Evolutionary conservation across 768 basidiomycete species (phyloP).

Genomic region (Lactarius hengduanensis): DNA sequence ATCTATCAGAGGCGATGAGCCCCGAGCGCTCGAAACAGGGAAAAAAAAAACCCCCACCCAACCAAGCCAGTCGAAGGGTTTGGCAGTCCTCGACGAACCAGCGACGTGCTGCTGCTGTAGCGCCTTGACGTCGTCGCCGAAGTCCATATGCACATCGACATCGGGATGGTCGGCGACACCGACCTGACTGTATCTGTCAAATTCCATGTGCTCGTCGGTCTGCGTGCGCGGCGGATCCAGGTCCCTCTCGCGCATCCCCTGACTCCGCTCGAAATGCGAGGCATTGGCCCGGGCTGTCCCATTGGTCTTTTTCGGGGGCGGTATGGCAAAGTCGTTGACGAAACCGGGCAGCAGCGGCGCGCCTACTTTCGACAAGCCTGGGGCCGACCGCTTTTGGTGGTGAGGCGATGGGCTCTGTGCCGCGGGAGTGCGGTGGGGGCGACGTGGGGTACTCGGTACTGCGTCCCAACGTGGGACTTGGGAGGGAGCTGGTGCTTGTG

Average conservation of each 20-base stretch:
- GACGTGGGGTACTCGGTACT: slow-evolving; percentile 4
- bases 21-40: not conserved
- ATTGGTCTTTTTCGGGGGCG: slow-evolving; percentile 11
- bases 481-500: slow-evolving; percentile 3
- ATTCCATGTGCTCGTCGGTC: slow-evolving; percentile 15
- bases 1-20: slow-evolving; percentile 15
- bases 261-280: slow-evolving; percentile 18
- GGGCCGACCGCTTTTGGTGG: not conserved
- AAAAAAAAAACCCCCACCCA: slow-evolving; percentile 17
- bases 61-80: slow-evolving; percentile 22
- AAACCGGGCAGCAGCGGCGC: slow-evolving; percentile 21
- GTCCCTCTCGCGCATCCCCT: slow-evolving; percentile 9
- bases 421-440: not conserved
- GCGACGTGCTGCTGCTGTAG: not conserved
- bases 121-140: slow-evolving; percentile 1
- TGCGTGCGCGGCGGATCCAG: not conserved
- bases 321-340: slow-evolving; percentile 22
- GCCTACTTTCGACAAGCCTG: slow-evolving; percentile 4
- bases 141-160: slow-evolving; percentile 8
- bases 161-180: not conserved
- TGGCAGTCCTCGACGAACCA: slow-evolving; percentile 1
- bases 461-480: slow-evolving; percentile 16
- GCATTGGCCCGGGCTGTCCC: slow-evolving; percentile 9
- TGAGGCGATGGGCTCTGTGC: slow-evolving; percentile 4
- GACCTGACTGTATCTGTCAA: slow-evolving; percentile 7